Evolutionary conservation across 495 filamentous ascomycete genomes (phyloP), one percentile per base, ranked within the genome.

Genomic region (Hyaloscypha variabilis): DNA sequence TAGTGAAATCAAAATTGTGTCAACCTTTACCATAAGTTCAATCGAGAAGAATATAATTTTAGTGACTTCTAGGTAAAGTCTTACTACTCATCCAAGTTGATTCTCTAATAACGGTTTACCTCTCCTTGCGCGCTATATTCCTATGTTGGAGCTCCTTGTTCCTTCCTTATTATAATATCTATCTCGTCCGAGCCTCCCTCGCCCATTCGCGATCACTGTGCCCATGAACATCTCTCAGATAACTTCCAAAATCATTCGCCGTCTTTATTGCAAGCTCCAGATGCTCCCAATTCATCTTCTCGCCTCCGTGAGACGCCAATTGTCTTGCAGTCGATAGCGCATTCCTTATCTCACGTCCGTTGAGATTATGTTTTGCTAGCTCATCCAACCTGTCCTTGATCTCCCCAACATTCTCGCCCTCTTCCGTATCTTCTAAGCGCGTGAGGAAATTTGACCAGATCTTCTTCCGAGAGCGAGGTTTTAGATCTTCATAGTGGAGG

Each of bases 401-500:
- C n/a, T 76, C 73, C 2, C 65, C 67, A 8, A 72, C 26, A 52
- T 80, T 55, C 4, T 68, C 74, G 36, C 67, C 46, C 26, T 70
- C 69, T 0, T 67, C 55, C 34, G 67, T 54, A 2, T 59, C 63
- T 26, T 72, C 62, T 23, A 77, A 61, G 2, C 67, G 56, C 10
- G 70, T 87, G 65, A 85, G 73, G 62, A 96, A 95, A 76, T 90
- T 87, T 78, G 87, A 89, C 90, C 93, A 96, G 54, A 97, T 88
- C 61, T 84, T 85, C 58, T 86, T 88, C 77, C 90, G 90, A 28
- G 91, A 91, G 66, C 87, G 86, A 30, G 79, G 71, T 1, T 83
- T 86, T 26, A 96, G 82, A 61, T 91, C 88, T 55, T 76, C 71
- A 60, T 82, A 82, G 53, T 79, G 67, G 3, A 83, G 69, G 0